Percentiles rank a stretch among this genome's conserved stretches.
These are phyloP conservation scores for Penicillium polonicum DNA, from an alignment of 2,329 filamentous ascomycete genomes.

Conservation along the genomic window DNA sequence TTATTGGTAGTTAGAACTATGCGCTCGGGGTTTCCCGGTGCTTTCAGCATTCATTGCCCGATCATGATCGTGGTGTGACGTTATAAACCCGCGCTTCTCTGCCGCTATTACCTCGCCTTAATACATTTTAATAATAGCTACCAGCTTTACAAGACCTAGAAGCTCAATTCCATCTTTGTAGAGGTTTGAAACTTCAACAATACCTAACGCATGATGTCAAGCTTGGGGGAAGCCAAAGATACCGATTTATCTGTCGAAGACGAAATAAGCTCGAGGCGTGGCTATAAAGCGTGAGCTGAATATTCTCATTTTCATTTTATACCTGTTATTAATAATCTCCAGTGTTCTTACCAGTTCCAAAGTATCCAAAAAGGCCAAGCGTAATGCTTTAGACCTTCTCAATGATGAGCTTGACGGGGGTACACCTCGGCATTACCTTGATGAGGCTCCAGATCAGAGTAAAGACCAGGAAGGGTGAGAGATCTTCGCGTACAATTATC, in stretches of 20 bases:
- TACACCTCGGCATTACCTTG: slow-evolving; percentile 15
- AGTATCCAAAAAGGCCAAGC: slow-evolving; percentile 25
- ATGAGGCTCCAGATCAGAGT: slow-evolving; percentile 1
- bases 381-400: slow-evolving; percentile 26
- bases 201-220: slow-evolving; percentile 10
- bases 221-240: slow-evolving; percentile 11
- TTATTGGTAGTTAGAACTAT: not conserved
- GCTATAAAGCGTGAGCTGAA: slow-evolving; percentile 21
- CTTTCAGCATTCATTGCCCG: not conserved
- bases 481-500: not conserved
- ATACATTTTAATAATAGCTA: not conserved
- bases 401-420: slow-evolving; percentile 22
- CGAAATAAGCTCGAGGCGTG: slow-evolving; percentile 18
- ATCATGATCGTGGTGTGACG: not conserved
- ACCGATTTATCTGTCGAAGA: slow-evolving; percentile 17
- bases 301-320: not conserved
- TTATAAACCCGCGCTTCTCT: not conserved
- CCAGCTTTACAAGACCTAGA: not conserved
- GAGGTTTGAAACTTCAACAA: not conserved
- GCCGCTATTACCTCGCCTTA: not conserved
- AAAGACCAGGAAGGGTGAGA: slow-evolving; percentile 24
- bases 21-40: not conserved
- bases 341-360: slow-evolving; percentile 23
- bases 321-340: not conserved
- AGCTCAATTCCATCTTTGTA: not conserved